Percentiles rank a stretch among this genome's conserved stretches.
Evolutionary conservation across 495 filamentous ascomycete species (phyloP).

Genomic region (Talaromyces ruber): DNA sequence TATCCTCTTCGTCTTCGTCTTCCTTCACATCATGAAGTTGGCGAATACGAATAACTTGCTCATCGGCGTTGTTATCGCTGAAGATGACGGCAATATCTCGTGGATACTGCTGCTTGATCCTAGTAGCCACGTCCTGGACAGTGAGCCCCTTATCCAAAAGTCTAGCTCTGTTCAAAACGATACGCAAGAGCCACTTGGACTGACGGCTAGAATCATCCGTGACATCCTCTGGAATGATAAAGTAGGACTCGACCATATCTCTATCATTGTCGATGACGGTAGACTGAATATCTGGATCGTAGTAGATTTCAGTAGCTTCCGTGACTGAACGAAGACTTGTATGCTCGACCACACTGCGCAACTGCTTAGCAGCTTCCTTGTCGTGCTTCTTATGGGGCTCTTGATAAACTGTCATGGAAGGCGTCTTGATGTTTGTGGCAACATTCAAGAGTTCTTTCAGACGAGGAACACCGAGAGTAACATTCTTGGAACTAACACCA

Average conservation of each 20-base stretch:
- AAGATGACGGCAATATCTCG: conserved; percentile 87
- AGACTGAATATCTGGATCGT: conserved; percentile 81
- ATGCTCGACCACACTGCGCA: conserved; percentile 86
- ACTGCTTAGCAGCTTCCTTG: conserved; percentile 72
- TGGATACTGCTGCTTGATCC: conserved; percentile 81
- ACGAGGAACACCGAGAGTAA: conserved; percentile 96
- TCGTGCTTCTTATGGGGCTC: conserved; percentile 44
- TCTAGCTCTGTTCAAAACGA: conserved; percentile 86
- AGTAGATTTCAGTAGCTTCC: conserved; percentile 88
- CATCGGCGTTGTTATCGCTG: conserved; percentile 95
- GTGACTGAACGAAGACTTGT: conserved; percentile 91
- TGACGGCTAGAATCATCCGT: conserved; percentile 63
- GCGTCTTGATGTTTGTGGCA: conserved; percentile 95
- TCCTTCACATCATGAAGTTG: conserved; percentile 66
- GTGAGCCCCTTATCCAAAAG: conserved; percentile 89
- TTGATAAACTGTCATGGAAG: conserved; percentile 92
- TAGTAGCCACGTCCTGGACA: conserved; percentile 84
- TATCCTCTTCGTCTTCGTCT: conserved; percentile 66
- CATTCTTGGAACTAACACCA: conserved; percentile 99
- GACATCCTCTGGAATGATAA: conserved; percentile 81
- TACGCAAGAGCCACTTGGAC: conserved; percentile 90
- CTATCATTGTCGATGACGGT: conserved; percentile 81
- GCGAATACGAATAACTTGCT: conserved; percentile 89
- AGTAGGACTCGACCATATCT: conserved; percentile 96
- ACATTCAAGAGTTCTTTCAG: conserved; percentile 99